These are phyloP conservation scores for Amoebophrya sp. DNA, from an alignment of 169 alveolate species.

Conservation along the genomic window DNA sequence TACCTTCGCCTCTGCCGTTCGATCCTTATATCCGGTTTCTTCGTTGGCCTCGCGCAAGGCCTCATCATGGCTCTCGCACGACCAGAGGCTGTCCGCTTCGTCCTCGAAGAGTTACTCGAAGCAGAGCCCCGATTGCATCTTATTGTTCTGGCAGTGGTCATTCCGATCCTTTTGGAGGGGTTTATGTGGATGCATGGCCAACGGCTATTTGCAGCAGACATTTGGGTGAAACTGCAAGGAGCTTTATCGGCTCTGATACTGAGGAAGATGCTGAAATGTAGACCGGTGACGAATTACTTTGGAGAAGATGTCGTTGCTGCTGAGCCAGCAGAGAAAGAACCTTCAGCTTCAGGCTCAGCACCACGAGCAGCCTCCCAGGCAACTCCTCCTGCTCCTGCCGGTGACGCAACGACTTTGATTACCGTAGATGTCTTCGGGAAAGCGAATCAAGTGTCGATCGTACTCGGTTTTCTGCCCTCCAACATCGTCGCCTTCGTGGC, in stretches of 20 bases:
- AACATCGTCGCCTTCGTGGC: neutral
- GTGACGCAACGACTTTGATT: neutral
- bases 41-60: neutral
- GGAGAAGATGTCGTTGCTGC: neutral
- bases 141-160: neutral
- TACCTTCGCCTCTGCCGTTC: neutral
- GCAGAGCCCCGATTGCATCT: neutral
- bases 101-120: neutral
- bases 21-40: neutral
- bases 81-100: conserved; percentile 10
- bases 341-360: no score
- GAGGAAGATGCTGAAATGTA: neutral
- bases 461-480: neutral
- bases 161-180: neutral
- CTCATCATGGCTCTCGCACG: neutral
- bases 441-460: neutral
- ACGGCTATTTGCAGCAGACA: neutral
- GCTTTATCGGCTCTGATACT: neutral
- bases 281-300: no score
- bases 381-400: neutral
- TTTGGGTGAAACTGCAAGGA: neutral
- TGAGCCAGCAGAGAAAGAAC: neutral
- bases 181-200: neutral
- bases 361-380: no score
- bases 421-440: neutral